A percentile compares a stretch with the other conserved stretches of the same genome.
phyloP scores from a whole-genome alignment of 1,284 basidiomycete species.

The Trametes pubescens region DNA sequence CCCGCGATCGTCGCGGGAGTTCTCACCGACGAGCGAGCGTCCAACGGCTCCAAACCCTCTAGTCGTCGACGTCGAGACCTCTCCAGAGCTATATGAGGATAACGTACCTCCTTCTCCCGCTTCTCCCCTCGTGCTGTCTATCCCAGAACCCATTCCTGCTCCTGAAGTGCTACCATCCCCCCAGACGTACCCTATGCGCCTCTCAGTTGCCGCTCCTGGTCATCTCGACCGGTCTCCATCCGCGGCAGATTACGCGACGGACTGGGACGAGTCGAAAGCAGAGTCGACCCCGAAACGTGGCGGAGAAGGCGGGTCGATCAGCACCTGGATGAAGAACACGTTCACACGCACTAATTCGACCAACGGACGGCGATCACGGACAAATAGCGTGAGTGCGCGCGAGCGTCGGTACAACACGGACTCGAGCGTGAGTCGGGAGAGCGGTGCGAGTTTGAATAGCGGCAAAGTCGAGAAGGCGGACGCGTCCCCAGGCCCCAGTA shows the following conservation, averaged over 20 bases:
- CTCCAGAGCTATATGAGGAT: conserved; percentile 55
- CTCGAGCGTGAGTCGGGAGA: conserved; percentile 78
- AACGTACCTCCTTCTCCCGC: conserved; percentile 60
- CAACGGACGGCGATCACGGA: conserved; percentile 75
- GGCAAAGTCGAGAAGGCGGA: conserved; percentile 64
- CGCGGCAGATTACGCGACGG: conserved; percentile 51
- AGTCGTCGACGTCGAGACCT: conserved; percentile 67
- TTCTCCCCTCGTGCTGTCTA: conserved; percentile 55
- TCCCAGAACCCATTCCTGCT: conserved; percentile 40
- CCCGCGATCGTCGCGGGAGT: conserved; percentile 32
- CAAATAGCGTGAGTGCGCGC: conserved; percentile 74
- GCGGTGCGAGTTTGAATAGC: conserved; percentile 71
- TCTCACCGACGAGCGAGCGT: conserved; percentile 29
- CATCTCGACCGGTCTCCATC: conserved; percentile 63
- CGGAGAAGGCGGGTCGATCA: conserved; percentile 57
- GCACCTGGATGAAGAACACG: conserved; percentile 71
- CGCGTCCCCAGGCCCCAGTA: conserved; percentile 23
- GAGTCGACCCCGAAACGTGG: conserved; percentile 64
- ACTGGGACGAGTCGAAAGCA: conserved; percentile 63
- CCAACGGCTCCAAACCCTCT: conserved; percentile 66
- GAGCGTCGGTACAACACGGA: conserved; percentile 72
- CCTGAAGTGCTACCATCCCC: conserved; percentile 57
- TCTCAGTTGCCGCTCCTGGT: conserved; percentile 67
- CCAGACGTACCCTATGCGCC: conserved; percentile 61
- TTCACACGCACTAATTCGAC: conserved; percentile 69